Percentiles rank a stretch among this genome's conserved stretches.
Conservation (phyloP, 1,139 yeast genomes). For the Diutina siamensis region DNA sequence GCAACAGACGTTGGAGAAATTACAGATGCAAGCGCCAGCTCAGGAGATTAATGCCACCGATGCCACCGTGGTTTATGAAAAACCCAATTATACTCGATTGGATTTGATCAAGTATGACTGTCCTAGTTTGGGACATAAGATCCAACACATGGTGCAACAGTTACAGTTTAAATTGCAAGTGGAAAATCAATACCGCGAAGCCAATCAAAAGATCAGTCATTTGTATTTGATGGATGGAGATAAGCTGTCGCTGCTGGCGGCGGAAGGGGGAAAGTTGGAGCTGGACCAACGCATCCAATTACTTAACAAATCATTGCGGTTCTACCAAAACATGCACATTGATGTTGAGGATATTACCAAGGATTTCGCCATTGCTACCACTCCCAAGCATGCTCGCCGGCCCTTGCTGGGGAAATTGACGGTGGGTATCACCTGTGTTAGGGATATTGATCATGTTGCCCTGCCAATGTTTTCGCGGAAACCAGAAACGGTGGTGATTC, state of each 20-base stretch:
- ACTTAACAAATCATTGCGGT: slow-evolving; percentile 69
- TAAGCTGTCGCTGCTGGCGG: slow-evolving; percentile 72
- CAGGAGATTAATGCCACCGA: too few relatives aligned
- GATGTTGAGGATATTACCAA: slow-evolving; percentile 46
- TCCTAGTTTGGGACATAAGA: slow-evolving; percentile 90
- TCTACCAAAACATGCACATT: slow-evolving; percentile 84
- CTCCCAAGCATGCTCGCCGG: slow-evolving; percentile 64
- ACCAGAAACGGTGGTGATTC: slow-evolving; percentile 67
- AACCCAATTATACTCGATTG: slow-evolving; percentile 48
- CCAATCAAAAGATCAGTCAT: slow-evolving; percentile 79
- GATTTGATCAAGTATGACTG: slow-evolving; percentile 88
- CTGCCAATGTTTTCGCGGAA: slow-evolving; percentile 66
- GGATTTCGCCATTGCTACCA: slow-evolving; percentile 52
- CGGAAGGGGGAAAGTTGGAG: slow-evolving; percentile 78
- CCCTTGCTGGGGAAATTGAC: slow-evolving; percentile 74
- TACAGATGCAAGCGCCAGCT: slow-evolving; percentile 16
- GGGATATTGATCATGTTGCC: slow-evolving; percentile 89
- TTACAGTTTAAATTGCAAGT: slow-evolving; percentile 87
- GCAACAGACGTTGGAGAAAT: slow-evolving; percentile 61
- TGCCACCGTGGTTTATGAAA: slow-evolving; percentile 7
- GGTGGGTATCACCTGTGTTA: slow-evolving; percentile 58
- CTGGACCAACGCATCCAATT: slow-evolving; percentile 78
- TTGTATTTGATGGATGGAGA: slow-evolving; percentile 89
- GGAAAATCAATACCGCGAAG: slow-evolving; percentile 85
- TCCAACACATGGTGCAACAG: slow-evolving; percentile 91